A percentile compares a stretch with the other conserved stretches of the same genome.
Conservation (phyloP, 2,329 filamentous ascomycete species). For the Aspergillus felis region DNA sequence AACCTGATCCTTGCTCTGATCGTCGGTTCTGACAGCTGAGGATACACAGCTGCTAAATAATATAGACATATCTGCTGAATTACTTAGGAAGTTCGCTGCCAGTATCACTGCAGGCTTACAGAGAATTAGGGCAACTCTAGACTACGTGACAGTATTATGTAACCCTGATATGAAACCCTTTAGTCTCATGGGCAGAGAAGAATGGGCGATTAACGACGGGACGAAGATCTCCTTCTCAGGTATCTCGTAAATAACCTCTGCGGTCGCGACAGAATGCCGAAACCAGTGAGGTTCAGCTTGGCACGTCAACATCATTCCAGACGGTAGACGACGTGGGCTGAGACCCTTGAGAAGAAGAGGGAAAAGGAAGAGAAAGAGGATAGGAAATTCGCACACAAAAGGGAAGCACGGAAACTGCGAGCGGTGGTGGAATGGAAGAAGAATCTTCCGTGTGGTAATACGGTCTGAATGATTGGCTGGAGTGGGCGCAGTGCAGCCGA, state of each 20-base stretch:
- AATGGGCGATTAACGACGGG: conserved; percentile 51
- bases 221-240: conserved; percentile 36
- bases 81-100: background rate
- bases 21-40: background rate
- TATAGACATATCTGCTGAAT: background rate
- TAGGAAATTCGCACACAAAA: conserved; percentile 17
- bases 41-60: background rate
- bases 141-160: conserved; percentile 25
- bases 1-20: background rate
- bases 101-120: background rate
- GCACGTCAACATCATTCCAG: conserved; percentile 39
- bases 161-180: conserved; percentile 50
- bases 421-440: conserved; percentile 27
- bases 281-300: conserved; percentile 37
- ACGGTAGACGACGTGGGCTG: conserved; percentile 37
- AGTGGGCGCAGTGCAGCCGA: background rate
- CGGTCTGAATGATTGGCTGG: conserved; percentile 30
- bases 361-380: conserved; percentile 8
- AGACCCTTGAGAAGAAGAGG: conserved; percentile 33
- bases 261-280: conserved; percentile 45
- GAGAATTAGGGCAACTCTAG: background rate
- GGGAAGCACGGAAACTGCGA: conserved; percentile 4
- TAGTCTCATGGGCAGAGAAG: conserved; percentile 42
- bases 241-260: conserved; percentile 33
- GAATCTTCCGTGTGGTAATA: conserved; percentile 37